Evolutionary conservation across 805 yeast genomes (phyloP).

Genomic region (Candida vartiovaarae): DNA sequence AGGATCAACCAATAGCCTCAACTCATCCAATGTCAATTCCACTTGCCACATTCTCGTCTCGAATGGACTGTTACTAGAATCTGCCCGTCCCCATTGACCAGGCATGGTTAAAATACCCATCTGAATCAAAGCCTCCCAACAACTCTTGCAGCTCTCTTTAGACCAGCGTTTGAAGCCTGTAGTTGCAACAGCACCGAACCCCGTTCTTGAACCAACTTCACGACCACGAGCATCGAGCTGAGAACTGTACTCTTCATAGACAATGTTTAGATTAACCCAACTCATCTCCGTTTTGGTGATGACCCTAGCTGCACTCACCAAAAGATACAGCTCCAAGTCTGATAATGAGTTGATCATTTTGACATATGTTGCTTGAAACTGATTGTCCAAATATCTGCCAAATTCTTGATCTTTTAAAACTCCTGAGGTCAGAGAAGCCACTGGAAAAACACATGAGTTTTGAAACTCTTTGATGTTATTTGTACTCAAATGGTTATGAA

Average conservation of each 20-base stretch:
- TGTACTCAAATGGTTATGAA: conserved; percentile 47
- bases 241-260: conserved; percentile 65
- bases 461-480: conserved; percentile 50
- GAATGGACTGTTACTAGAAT: conserved; percentile 13
- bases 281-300: conserved; percentile 49
- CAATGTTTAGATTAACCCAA: conserved; percentile 68
- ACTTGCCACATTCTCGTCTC: conserved; percentile 24
- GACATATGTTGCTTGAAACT: conserved; percentile 20
- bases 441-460: conserved; percentile 35
- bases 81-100: conserved; percentile 1
- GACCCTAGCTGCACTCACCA: conserved; percentile 72
- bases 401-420: conserved; percentile 15
- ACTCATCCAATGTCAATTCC: conserved; percentile 22
- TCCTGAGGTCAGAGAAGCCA: conserved; percentile 27
- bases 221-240: conserved; percentile 41
- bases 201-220: conserved; percentile 24
- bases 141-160: conserved; percentile 48
- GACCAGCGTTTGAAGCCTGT: conserved; percentile 51
- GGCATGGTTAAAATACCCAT: conserved; percentile 17
- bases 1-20: conserved; percentile 12
- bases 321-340: conserved; percentile 61
- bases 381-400: conserved; percentile 25
- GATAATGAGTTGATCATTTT: conserved; percentile 39
- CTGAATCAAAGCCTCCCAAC: conserved; percentile 62
- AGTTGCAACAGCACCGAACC: conserved; percentile 18